A percentile compares a stretch with the other conserved stretches of the same genome.
phyloP scores from a whole-genome alignment of 2,329 filamentous ascomycete species.

The Colletotrichum graminicola region DNA sequence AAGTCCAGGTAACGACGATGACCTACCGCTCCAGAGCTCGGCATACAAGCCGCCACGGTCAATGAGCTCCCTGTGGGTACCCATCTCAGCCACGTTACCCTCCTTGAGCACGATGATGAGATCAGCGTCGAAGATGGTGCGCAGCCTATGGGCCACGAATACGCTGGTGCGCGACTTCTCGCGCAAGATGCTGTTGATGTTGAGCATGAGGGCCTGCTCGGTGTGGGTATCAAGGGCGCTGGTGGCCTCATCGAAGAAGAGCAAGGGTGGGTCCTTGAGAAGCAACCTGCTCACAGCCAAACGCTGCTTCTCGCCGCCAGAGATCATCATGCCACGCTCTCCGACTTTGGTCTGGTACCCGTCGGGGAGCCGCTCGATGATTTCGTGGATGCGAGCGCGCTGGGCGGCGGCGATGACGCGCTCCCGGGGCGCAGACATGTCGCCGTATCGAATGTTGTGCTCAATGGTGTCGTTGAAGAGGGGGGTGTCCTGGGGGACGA shows the following conservation, averaged over 20 bases:
- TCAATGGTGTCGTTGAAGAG: conserved; percentile 97
- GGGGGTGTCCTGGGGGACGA: conserved; percentile 96
- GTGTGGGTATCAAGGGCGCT: conserved; percentile 94
- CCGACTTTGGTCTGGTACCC: conserved; percentile 93
- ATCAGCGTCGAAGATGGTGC: conserved; percentile 94
- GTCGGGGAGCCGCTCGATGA: conserved; percentile 83
- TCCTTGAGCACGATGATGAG: conserved; percentile 91
- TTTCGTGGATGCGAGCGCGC: conserved; percentile 87
- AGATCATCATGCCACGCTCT: conserved; percentile 96
- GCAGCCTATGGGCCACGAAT: conserved; percentile 91
- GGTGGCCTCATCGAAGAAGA: conserved; percentile 97
- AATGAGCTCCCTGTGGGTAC: conserved; percentile 87
- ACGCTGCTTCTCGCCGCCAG: conserved; percentile 92
- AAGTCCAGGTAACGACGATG: neutral
- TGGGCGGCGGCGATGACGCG: conserved; percentile 82
- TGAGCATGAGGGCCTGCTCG: conserved; percentile 88
- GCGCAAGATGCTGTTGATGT: conserved; percentile 92
- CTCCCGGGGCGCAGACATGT: conserved; percentile 79
- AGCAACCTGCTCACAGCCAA: conserved; percentile 86
- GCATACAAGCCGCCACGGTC: conserved; percentile 84
- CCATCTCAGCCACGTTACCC: conserved; percentile 87
- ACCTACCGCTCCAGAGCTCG: conserved; percentile 89
- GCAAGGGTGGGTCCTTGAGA: conserved; percentile 87
- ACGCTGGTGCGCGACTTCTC: conserved; percentile 92
- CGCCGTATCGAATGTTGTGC: conserved; percentile 95